Evolutionary conservation across 768 basidiomycete species (phyloP).

Genomic region (Lyophyllum decastes): DNA sequence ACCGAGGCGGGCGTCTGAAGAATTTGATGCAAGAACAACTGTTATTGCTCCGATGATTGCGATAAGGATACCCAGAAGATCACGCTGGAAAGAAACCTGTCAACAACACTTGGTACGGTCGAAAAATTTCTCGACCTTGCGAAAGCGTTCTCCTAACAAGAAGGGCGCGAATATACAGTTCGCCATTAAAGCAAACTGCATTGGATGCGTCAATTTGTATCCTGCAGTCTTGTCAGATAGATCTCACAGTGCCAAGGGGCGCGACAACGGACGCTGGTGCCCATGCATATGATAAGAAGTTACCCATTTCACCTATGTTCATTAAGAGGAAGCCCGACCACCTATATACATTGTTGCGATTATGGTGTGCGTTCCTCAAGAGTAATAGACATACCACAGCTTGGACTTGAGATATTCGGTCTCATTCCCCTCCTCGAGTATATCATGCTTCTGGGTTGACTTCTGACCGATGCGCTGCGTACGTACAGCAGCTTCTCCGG

Average conservation of each 20-base stretch:
- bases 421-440: conserved; percentile 52
- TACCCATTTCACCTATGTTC: conserved; percentile 88
- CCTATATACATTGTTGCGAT: conserved; percentile 43
- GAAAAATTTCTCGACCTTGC: conserved; percentile 49
- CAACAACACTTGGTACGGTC: conserved; percentile 12
- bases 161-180: conserved; percentile 94
- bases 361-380: no score
- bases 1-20: conserved; percentile 69
- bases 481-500: conserved; percentile 36
- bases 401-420: conserved; percentile 82
- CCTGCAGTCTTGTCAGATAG: conserved; percentile 6
- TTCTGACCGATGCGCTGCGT: conserved; percentile 11
- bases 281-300: conserved; percentile 89
- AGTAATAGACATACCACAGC: conserved; percentile 58
- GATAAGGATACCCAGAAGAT: conserved; percentile 75
- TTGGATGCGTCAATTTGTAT: conserved; percentile 8
- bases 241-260: conserved; percentile 87
- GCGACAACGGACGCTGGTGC: conserved; percentile 94
- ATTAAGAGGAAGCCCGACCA: conserved; percentile 89
- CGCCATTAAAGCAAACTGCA: conserved; percentile 86
- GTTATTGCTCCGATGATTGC: conserved; percentile 89
- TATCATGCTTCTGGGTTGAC: conserved; percentile 11
- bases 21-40: conserved; percentile 82
- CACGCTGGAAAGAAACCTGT: conserved; percentile 48
- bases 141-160: conserved; percentile 81